Conservation (phyloP, 805 yeast species). For the Priceomyces melissophilus region DNA sequence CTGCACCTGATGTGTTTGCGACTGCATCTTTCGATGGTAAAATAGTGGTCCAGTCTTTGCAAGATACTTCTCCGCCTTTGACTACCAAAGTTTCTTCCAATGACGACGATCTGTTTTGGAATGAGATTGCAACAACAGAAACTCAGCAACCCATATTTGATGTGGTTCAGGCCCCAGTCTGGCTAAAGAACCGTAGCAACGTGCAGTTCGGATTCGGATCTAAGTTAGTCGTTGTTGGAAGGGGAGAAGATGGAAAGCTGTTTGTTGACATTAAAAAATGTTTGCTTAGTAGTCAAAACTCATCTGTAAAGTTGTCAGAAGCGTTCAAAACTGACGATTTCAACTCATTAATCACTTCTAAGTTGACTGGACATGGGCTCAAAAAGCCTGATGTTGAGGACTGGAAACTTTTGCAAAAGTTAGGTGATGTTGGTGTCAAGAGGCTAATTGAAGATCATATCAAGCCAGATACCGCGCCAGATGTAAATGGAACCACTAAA, state of each 20-base stretch:
- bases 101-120: slow-evolving; percentile 84
- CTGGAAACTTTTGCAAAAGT: slow-evolving; percentile 59
- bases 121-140: slow-evolving; percentile 62
- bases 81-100: slow-evolving; percentile 39
- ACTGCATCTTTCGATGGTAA: slow-evolving; percentile 85
- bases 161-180: slow-evolving; percentile 78
- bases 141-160: slow-evolving; percentile 71
- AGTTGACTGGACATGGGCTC: slow-evolving; percentile 35
- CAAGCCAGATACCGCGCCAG: slow-evolving; percentile 7
- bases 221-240: slow-evolving; percentile 59
- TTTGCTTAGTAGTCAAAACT: slow-evolving; percentile 31
- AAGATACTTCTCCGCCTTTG: slow-evolving; percentile 70
- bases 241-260: slow-evolving; percentile 39
- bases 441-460: slow-evolving; percentile 39
- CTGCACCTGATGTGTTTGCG: slow-evolving; percentile 85
- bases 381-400: slow-evolving; percentile 49
- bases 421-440: slow-evolving; percentile 49
- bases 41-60: slow-evolving; percentile 77
- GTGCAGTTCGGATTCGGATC: slow-evolving; percentile 95
- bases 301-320: slow-evolving; percentile 42
- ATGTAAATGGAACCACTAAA: slow-evolving; percentile 7
- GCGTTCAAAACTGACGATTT: slow-evolving; percentile 60
- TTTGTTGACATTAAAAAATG: slow-evolving; percentile 42
- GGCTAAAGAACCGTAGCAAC: slow-evolving; percentile 74
- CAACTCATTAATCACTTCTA: slow-evolving; percentile 51